Conservation (phyloP, 2,329 filamentous ascomycete genomes). For the Calonectria pauciramosa region DNA sequence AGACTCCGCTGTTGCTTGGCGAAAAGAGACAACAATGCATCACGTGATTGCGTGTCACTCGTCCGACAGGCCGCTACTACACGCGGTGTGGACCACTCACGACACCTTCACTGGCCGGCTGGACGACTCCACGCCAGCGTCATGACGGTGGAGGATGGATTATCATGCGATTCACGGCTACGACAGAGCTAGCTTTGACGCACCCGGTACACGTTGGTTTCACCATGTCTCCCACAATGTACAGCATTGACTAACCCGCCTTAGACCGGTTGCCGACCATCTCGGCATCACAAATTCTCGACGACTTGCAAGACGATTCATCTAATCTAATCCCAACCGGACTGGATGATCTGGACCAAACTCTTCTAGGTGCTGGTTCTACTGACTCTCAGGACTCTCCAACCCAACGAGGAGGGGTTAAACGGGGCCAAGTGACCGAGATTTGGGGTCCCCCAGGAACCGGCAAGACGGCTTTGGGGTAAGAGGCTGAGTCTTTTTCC, state of each 20-base stretch:
- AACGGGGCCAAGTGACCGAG: conserved; percentile 84
- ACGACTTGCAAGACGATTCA: conserved; percentile 67
- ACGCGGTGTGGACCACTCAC: conserved; percentile 30
- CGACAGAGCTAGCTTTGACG: conserved; percentile 73
- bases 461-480: conserved; percentile 89
- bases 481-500: conserved; percentile 48
- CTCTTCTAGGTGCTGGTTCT: conserved; percentile 49
- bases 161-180: conserved; percentile 71
- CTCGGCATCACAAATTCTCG: conserved; percentile 79
- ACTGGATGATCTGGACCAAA: conserved; percentile 65
- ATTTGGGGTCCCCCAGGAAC: conserved; percentile 89
- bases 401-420: conserved; percentile 68
- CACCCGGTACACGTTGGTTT: conserved; percentile 65
- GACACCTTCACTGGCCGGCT: conserved; percentile 32
- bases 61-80: conserved; percentile 11
- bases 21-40: neutral
- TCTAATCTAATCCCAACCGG: conserved; percentile 69
- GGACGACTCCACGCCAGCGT: conserved; percentile 32
- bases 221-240: conserved; percentile 11
- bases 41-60: conserved; percentile 38
- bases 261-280: conserved; percentile 83
- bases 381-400: conserved; percentile 30
- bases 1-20: neutral
- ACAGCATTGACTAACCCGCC: conserved; percentile 30
- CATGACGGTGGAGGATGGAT: conserved; percentile 61